Evolutionary conservation across 768 basidiomycete species (phyloP).

Genomic region (Tephrocybe rancida): DNA sequence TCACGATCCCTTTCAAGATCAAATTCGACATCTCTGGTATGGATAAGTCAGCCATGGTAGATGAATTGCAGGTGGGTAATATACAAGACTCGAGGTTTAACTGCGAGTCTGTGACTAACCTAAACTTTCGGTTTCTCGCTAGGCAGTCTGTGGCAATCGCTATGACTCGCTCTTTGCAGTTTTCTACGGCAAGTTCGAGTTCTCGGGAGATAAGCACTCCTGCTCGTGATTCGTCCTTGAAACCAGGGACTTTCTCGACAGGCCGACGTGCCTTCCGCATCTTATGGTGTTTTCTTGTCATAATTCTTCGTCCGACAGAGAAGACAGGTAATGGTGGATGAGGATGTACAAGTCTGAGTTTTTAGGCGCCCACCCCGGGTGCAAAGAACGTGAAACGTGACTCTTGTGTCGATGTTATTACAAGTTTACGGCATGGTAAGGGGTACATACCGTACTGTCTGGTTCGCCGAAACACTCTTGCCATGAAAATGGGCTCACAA

Average conservation of each 20-base stretch:
- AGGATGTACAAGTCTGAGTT: no score
- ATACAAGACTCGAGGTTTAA: no score
- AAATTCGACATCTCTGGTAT: conserved; percentile 57
- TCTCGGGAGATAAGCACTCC: conserved; percentile 46
- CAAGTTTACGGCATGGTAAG: no score
- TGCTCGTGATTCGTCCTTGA: conserved; percentile 13
- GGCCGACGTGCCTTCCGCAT: background rate
- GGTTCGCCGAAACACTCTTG: no score
- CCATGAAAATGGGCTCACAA: no score
- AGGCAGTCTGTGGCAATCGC: conserved; percentile 48
- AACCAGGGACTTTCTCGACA: background rate
- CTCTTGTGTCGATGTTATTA: no score
- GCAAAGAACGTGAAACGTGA: no score
- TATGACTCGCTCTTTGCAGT: conserved; percentile 46
- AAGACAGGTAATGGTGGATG: background rate
- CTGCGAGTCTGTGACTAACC: no score
- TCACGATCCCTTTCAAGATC: conserved; percentile 46
- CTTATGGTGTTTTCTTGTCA: background rate
- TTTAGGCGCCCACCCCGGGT: no score
- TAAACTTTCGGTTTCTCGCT: conserved; percentile 49
- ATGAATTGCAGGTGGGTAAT: no score
- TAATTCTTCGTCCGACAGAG: background rate
- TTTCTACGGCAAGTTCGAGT: conserved; percentile 45
- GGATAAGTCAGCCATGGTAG: background rate
- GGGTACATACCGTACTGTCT: no score